phyloP scores from a whole-genome alignment of 768 basidiomycete species.

The Tulasnella sp. region DNA sequence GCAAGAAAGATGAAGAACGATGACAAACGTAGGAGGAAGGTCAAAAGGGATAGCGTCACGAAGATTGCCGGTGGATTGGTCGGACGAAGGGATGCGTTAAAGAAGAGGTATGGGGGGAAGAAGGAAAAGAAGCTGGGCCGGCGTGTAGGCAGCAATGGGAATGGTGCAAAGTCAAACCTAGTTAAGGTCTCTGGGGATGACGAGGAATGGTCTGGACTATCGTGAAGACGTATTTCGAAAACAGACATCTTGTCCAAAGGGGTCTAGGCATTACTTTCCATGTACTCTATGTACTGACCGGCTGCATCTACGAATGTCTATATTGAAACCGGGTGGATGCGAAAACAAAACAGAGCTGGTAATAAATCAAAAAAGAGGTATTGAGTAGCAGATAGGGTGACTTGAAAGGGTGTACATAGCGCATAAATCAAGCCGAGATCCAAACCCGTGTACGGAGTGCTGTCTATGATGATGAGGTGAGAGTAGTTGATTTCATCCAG shows the following conservation, averaged over 20 bases:
- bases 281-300: not conserved
- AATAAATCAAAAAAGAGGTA: not conserved
- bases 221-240: not conserved
- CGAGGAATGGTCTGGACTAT: not conserved
- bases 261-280: not conserved
- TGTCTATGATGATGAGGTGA: not conserved
- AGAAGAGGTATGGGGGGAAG: slow-evolving; percentile 36
- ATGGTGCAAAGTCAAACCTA: no score
- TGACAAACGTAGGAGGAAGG: slow-evolving; percentile 67
- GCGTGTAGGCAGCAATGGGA: not conserved
- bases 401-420: not conserved
- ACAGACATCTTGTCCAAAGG: not conserved
- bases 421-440: slow-evolving; percentile 1
- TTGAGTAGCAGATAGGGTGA: not conserved
- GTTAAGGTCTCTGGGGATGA: not conserved
- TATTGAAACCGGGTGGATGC: not conserved
- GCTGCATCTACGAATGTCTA: not conserved
- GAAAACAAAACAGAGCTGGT: not conserved
- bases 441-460: not conserved
- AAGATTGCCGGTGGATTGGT: slow-evolving; percentile 58
- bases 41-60: slow-evolving; percentile 58
- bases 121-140: not conserved
- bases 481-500: not conserved
- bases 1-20: slow-evolving; percentile 83
- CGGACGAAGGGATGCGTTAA: slow-evolving; percentile 62